These are phyloP conservation scores for Tuber magnatum DNA, from an alignment of 495 filamentous ascomycete species.

Conservation along the genomic window DNA sequence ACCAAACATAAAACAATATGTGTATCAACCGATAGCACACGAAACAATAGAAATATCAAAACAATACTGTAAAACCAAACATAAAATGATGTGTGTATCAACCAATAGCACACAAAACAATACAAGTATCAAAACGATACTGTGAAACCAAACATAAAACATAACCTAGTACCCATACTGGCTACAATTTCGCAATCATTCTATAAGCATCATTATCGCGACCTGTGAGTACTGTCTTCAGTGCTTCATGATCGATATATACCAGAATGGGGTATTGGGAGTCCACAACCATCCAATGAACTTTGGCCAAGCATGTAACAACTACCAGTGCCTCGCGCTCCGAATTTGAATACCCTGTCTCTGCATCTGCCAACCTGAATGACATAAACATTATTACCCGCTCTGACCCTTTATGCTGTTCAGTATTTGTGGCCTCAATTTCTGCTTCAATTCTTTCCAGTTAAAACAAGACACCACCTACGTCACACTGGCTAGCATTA, in stretches of 20 bases:
- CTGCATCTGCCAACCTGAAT: background rate
- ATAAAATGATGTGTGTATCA: too few relatives aligned
- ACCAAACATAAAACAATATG: too few relatives aligned
- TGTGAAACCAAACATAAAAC: too few relatives aligned
- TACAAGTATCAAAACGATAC: too few relatives aligned
- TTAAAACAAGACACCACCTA: slow-evolving; percentile 13
- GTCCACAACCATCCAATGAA: background rate
- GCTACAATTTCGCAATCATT: background rate
- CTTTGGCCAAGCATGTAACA: background rate
- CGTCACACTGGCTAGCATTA: background rate
- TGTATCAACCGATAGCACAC: too few relatives aligned
- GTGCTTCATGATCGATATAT: background rate
- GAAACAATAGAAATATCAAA: too few relatives aligned
- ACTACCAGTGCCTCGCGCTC: slow-evolving; percentile 2
- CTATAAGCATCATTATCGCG: background rate
- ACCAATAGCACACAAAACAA: too few relatives aligned
- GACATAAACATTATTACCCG: slow-evolving; percentile 13
- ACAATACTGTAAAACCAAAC: too few relatives aligned
- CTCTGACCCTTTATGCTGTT: background rate
- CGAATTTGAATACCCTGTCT: background rate
- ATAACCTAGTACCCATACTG: too few relatives aligned
- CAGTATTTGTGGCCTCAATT: background rate
- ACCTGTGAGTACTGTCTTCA: background rate
- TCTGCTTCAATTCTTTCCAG: background rate
- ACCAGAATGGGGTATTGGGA: background rate